Conservation (phyloP, 371 early-diverging fungal genomes). For the Mucor lusitanicus region DNA sequence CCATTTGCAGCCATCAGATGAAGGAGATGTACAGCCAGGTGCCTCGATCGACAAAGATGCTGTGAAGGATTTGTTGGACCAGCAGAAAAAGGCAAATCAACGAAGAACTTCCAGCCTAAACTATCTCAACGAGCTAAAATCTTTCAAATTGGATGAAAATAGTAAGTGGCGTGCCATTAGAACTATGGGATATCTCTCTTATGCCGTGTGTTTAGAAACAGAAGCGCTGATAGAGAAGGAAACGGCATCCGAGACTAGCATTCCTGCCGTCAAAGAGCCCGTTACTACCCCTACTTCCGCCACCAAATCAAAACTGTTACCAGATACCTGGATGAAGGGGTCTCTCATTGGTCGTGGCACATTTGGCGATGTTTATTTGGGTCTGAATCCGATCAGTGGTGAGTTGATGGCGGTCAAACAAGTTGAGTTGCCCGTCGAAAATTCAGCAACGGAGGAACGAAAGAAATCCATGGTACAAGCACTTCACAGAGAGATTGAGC, state of each 20-base stretch:
- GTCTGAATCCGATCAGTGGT: slow-evolving; percentile 81
- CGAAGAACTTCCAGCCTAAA: slow-evolving; percentile 9
- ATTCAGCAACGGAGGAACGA: slow-evolving; percentile 65
- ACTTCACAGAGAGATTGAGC: slow-evolving; percentile 85
- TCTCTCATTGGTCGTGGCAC: slow-evolving; percentile 95
- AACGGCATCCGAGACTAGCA: neutral
- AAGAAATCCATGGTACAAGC: slow-evolving; percentile 80
- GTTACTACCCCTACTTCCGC: slow-evolving; percentile 5
- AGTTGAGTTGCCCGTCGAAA: slow-evolving; percentile 83
- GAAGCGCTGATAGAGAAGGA: neutral
- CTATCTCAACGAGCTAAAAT: slow-evolving; percentile 7
- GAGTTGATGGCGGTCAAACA: slow-evolving; percentile 98
- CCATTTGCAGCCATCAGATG: neutral
- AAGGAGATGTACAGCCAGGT: neutral
- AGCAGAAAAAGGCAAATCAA: neutral
- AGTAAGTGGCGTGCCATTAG: neutral
- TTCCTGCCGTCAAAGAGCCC: neutral
- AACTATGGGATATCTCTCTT: neutral
- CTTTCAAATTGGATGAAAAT: slow-evolving; percentile 10
- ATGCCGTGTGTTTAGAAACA: neutral
- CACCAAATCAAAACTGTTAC: neutral
- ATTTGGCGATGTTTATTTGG: slow-evolving; percentile 96
- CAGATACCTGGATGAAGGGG: slow-evolving; percentile 80
- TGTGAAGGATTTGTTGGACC: neutral
- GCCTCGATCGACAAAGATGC: neutral